phyloP scores from a whole-genome alignment of 23 red algal genomes.

The Gracilariopsis chorda region DNA sequence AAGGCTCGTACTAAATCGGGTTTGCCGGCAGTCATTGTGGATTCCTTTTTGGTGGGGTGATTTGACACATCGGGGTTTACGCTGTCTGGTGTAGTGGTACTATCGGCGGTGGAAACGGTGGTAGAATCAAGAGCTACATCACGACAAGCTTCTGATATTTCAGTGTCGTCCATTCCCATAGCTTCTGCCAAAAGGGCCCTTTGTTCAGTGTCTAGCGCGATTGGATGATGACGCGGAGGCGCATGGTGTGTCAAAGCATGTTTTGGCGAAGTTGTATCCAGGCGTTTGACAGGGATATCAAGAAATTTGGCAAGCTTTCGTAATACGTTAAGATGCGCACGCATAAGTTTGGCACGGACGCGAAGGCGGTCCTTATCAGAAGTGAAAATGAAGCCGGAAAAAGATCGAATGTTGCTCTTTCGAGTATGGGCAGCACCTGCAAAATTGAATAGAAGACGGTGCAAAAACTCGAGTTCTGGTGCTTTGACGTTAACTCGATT shows the following conservation, averaged over 20 bases:
- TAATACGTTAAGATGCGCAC: neutral
- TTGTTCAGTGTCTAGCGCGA: neutral
- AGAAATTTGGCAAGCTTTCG: constrained; percentile 14
- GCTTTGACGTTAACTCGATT: neutral
- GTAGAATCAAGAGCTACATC: neutral
- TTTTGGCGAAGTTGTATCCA: neutral
- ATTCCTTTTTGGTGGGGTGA: no score
- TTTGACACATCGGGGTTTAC: no score
- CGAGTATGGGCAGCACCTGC: neutral
- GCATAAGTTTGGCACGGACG: constrained; percentile 2
- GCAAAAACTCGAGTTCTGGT: constrained; percentile 18
- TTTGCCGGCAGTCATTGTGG: neutral
- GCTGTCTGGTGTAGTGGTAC: no score
- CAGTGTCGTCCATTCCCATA: neutral
- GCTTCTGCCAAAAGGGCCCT: neutral
- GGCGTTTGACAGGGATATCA: neutral
- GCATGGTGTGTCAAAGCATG: neutral
- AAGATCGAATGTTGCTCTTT: constrained; percentile 17
- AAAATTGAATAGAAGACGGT: constrained; percentile 39
- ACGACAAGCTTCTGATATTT: neutral
- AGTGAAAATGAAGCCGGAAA: constrained; percentile 11
- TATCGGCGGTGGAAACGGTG: neutral
- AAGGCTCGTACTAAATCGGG: neutral
- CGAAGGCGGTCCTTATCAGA: constrained; percentile 1
- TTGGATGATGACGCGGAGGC: no score